Evolutionary conservation across 2,329 filamentous ascomycete genomes (phyloP).

Genomic region (Pseudovirgaria hyperparasitica): DNA sequence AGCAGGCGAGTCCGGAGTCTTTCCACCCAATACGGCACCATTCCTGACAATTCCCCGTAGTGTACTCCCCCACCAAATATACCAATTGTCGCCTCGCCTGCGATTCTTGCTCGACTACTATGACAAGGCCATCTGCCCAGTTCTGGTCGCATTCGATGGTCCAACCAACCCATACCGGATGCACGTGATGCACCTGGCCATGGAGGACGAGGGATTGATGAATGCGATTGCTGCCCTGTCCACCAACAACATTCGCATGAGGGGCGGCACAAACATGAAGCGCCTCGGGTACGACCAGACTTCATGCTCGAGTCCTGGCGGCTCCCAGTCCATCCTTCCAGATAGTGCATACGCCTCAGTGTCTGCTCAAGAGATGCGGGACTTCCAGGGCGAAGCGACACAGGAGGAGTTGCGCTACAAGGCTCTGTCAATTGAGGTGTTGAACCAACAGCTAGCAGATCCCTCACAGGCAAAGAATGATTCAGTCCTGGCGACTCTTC

Average conservation of each 20-base stretch:
- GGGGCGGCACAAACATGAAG: conserved; percentile 46
- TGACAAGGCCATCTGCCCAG: conserved; percentile 80
- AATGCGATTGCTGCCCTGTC: conserved; percentile 84
- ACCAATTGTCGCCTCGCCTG: conserved; percentile 60
- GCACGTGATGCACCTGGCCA: conserved; percentile 67
- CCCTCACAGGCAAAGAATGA: conserved; percentile 65
- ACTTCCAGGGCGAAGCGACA: conserved; percentile 43
- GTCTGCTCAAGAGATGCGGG: conserved; percentile 22
- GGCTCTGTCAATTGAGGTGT: conserved; percentile 64
- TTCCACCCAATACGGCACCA: conserved; percentile 23
- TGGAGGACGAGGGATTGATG: conserved; percentile 69
- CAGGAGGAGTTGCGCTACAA: conserved; percentile 76
- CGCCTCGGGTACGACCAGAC: conserved; percentile 19
- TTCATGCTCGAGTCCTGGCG: too few species aligned
- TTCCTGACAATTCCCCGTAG: conserved; percentile 29
- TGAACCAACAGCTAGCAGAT: conserved; percentile 77
- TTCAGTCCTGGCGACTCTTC: conserved; percentile 73
- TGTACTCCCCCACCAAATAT: conserved; percentile 40
- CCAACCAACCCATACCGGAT: conserved; percentile 71
- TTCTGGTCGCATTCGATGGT: conserved; percentile 82
- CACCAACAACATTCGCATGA: conserved; percentile 83
- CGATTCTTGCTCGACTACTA: conserved; percentile 90
- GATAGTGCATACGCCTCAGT: conserved; percentile 25
- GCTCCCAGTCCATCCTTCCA: conserved; percentile 19
- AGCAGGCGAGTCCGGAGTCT: conserved; percentile 25